Evolutionary conservation across 2,329 filamentous ascomycete species (phyloP), one percentile per base, ranked within the genome.

Genomic region (Neurospora crassa): DNA sequence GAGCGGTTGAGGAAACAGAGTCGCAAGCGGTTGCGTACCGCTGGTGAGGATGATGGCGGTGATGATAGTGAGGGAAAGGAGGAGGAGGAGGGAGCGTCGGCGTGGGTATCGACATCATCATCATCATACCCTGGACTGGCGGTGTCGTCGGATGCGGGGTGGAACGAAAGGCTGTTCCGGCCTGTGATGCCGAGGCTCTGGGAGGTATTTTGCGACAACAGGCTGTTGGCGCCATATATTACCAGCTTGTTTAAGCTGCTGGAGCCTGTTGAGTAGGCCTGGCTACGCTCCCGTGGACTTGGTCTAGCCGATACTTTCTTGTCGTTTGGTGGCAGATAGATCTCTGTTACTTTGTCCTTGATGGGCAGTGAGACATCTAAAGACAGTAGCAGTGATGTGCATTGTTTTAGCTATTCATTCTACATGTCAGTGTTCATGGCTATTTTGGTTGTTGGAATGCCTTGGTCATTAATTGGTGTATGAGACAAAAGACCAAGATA

Each of bases 181-280:
- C 88, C 89, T 0, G 84, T 91, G 70, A 83, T 89, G 78, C 84
- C 87, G 12, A 87, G 89, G 43, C 80, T 93, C 24, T 91, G 88
- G 77, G 90, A 91, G 79, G 86, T 92, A 63, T 86, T 92, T 82
- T 87, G 89, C 41, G 89, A 92, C 78, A 93, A 93, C 75, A 84
- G 83, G 79, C 83, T 85, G 71, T 78, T 91, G 81, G 87, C 78
- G 67, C 75, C 77, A 42, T 78, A 81, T 70, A 74, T 81, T 41
- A 74, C 76, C 20, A 78, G 76, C 20, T 71, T 81, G 41, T 76
- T 81, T 37, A 77, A 80, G 76, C 69, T 81, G 63, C 73, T 80
- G 68, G 74, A 74, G 45, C 45, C n/a, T 20, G 71, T 63, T 37
- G 53, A 63, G 53, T 63, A 63, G 29, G 5, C 4, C 8, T 37